Base-by-base conservation (phyloP, 306 rosid species). In the Boehmeria nivea region DNA sequence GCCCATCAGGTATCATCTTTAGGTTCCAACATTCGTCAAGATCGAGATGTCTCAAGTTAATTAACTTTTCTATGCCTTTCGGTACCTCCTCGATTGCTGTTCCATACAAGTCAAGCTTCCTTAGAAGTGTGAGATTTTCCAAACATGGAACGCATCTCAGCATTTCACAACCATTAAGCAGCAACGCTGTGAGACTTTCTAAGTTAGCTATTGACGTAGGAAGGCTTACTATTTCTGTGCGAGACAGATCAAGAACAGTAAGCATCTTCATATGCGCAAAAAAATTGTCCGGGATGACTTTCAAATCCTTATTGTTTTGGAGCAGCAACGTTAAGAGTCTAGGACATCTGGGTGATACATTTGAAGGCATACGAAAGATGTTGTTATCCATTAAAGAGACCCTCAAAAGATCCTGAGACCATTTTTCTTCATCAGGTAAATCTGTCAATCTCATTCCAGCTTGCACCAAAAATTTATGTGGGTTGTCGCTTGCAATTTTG, bases 291-390 rank as follows among this genome's bases (percentile, higher is more conserved):
- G 68, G 12, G 19, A 54, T 40, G 37, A 5, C 12, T 25, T n/a
- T 8, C 17, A 59, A 23, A 2, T 1, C 0, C 0, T 0, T 2
- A 8, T 8, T 2, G n/a, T 27, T 7, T 6, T 12, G 3, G 2
- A 55, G 22, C 31, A 69, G 20, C 59, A 62, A 17, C 3, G 57
- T 62, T 28, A 57, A 46, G 2, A 69, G 59, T 48, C 12, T 40
- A 1, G 68, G 50, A 38, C 74, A 69, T 5, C 6, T 25, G 3
- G 53, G 58, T 3, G 39, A 39, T 15, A 2, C 6, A 1, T 36
- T 20, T 1, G 3, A 1, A 18, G 38, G 57, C 31, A 54, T 25
- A 15, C 16, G 3, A 2, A 1, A 0, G 5, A 24, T 23, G 3
- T 34, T 1, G 12, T 66, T 46, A 2, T n/a, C 3, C 39, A 19